Base-by-base conservation (phyloP, 2,329 filamentous ascomycete species). In the Fusarium newnesense region DNA sequence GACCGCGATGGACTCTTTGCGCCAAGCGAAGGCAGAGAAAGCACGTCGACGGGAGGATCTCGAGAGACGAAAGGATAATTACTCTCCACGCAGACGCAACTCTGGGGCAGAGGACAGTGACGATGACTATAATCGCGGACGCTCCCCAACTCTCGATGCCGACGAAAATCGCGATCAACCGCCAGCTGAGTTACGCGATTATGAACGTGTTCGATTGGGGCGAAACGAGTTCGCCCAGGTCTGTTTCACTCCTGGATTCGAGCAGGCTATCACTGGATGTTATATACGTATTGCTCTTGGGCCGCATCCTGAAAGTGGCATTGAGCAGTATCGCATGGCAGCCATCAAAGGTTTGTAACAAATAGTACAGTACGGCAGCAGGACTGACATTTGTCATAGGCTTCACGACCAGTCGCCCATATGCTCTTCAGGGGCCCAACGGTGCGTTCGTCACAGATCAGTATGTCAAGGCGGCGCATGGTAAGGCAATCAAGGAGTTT, bases 191-290 rank as follows among this genome's bases (percentile, higher is more conserved):
- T 85, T 97, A 26, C 88, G 88, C n/a, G 94, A 98, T 80, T 91
- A 96, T 73, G 93, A 98, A 79, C 90, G 94, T 57, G 90, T 96
- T 60, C 91, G 94, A 64, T 89, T 99, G 66, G 94, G 95, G 56
- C 90, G 96, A 70, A 93, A 90, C 75, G 93, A 95, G 78, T 97
- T 99, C 81, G 92, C 93, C 11, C 91, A 96, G 78, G 93, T 97
- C 62, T 98, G 95, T 86, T 97, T 97, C 84, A 96, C 95, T 76
- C 96, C 96, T 16, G 92, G 92, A 8, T 98, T 99, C 75, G 93
- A 97, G 63, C 85, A 93, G 13, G 88, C 93, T 36, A 93, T 98
- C 77, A 90, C 87, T 21, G 94, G 94, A 58, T 97, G 95, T 81
- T 99, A 93, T 80, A 92, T 92, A 42, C 93, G 96, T 58, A 90